Evolutionary conservation across 2,329 filamentous ascomycete genomes (phyloP).

Genomic region (Verticillium klebahnii): DNA sequence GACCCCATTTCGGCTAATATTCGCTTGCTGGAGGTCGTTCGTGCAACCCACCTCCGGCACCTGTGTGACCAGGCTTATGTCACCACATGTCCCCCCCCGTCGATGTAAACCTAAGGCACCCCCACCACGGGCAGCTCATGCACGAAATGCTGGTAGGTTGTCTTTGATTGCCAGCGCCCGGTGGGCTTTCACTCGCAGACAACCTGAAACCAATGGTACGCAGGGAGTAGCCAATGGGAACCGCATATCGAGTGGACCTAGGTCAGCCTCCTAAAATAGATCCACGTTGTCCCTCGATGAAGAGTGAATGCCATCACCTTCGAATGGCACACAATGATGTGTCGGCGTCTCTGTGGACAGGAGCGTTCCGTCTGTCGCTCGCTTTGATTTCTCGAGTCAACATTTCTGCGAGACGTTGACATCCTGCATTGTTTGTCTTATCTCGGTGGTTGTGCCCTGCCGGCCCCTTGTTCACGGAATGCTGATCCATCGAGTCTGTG

Average conservation of each 20-base stretch:
- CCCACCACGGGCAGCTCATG: not conserved
- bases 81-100: not conserved
- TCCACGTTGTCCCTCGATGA: not conserved
- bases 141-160: not conserved
- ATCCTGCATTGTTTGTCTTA: too few species aligned
- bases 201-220: conserved; percentile 30
- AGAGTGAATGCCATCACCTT: not conserved
- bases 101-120: not conserved
- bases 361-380: too few species aligned
- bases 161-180: not conserved
- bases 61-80: not conserved
- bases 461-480: too few species aligned
- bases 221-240: not conserved
- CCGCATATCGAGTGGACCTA: conserved; percentile 4
- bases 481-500: too few species aligned
- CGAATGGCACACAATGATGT: not conserved
- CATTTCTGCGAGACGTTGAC: too few species aligned
- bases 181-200: conserved; percentile 22
- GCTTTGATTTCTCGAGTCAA: too few species aligned
- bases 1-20: not conserved
- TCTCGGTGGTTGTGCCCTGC: too few species aligned
- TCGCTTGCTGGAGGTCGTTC: not conserved
- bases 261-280: conserved; percentile 11
- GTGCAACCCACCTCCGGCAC: not conserved
- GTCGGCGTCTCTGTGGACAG: too few species aligned